phyloP scores from a whole-genome alignment of 768 basidiomycete genomes.

The Suillus spraguei region DNA sequence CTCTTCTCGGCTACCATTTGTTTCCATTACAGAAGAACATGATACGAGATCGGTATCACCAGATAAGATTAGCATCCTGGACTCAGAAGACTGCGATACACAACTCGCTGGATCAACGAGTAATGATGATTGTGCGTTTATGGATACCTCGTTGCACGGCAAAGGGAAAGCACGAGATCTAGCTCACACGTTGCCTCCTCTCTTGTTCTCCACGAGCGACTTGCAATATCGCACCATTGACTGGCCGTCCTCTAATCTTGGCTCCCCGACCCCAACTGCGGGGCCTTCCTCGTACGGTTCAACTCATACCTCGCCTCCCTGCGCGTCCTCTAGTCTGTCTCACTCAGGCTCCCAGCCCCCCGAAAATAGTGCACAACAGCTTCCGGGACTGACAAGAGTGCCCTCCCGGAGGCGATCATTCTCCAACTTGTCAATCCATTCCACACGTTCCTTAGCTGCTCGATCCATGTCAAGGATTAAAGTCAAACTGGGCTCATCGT shows the following conservation, averaged over 20 bases:
- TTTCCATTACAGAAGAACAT: constrained; percentile 1
- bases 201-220: constrained; percentile 58
- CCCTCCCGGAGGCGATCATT: constrained; percentile 57
- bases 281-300: constrained; percentile 40
- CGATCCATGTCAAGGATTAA: constrained; percentile 52
- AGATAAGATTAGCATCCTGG: no score
- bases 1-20: constrained; percentile 9
- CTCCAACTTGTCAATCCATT: constrained; percentile 52
- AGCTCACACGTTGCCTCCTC: constrained; percentile 67
- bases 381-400: constrained; percentile 33
- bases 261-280: constrained; percentile 23
- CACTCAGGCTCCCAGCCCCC: constrained; percentile 18
- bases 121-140: constrained; percentile 8
- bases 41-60: background rate
- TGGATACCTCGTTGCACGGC: constrained; percentile 31
- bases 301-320: constrained; percentile 41
- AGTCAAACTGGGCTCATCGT: constrained; percentile 45
- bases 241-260: constrained; percentile 37
- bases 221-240: constrained; percentile 45
- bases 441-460: constrained; percentile 44
- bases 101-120: constrained; percentile 6
- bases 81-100: background rate
- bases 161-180: constrained; percentile 59
- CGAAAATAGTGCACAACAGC: constrained; percentile 21
- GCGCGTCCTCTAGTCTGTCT: constrained; percentile 24